These are phyloP conservation scores for Hydrangea macrophylla DNA, from an alignment of 148 eudicot genomes.

Conservation along the genomic window DNA sequence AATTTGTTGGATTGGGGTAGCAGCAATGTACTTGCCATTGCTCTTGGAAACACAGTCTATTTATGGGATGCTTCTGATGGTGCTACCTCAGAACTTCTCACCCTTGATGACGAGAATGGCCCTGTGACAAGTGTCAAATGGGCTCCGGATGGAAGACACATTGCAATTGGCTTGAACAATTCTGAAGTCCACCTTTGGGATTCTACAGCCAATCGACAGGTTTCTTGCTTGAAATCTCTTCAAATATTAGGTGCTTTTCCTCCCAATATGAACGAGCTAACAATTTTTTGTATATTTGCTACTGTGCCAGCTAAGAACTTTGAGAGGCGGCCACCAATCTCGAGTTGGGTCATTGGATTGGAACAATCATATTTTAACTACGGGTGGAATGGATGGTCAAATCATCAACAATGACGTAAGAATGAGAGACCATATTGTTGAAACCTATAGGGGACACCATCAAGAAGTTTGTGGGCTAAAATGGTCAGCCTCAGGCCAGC, in stretches of 20 bases:
- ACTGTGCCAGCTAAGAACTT: constrained; percentile 61
- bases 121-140: constrained; percentile 92
- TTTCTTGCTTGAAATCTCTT: neutral
- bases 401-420: constrained; percentile 85
- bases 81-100: constrained; percentile 70
- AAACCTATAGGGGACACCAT: constrained; percentile 75
- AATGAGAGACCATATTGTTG: constrained; percentile 55
- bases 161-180: constrained; percentile 80
- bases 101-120: constrained; percentile 81
- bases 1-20: constrained; percentile 92
- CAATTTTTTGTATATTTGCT: neutral
- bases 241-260: neutral
- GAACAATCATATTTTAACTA: constrained; percentile 86
- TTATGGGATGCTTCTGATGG: constrained; percentile 90
- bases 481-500: constrained; percentile 92
- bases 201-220: constrained; percentile 69
- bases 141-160: constrained; percentile 94
- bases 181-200: constrained; percentile 97
- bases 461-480: constrained; percentile 91
- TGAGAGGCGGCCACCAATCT: constrained; percentile 74
- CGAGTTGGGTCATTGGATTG: constrained; percentile 85
- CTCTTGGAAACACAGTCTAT: constrained; percentile 84
- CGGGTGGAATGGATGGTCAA: constrained; percentile 83
- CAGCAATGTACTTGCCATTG: constrained; percentile 84
- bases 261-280: no score